Evolutionary conservation across 192 early-diverging fungal genomes (phyloP).

Genomic region (Linnemannia exigua): DNA sequence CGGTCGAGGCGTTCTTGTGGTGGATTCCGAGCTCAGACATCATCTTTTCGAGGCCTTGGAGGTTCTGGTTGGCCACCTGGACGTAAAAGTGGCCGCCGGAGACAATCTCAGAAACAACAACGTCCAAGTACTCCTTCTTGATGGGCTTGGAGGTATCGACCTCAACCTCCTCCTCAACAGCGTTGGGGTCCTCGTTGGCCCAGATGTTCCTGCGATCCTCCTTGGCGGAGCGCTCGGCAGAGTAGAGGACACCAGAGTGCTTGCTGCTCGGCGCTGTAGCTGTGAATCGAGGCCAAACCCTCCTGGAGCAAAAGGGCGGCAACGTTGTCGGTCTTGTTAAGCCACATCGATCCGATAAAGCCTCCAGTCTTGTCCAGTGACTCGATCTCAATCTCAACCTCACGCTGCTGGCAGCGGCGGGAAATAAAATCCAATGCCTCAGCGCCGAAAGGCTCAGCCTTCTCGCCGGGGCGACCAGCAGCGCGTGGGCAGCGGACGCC

Average conservation of each 20-base stretch:
- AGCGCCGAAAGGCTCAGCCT: slow-evolving; percentile 87
- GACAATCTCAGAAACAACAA: slow-evolving; percentile 78
- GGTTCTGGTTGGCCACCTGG: slow-evolving; percentile 71
- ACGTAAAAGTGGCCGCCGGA: slow-evolving; percentile 72
- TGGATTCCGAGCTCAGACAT: slow-evolving; percentile 85
- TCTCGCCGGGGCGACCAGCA: slow-evolving; percentile 75
- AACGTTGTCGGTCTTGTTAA: slow-evolving; percentile 75
- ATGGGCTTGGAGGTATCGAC: slow-evolving; percentile 57
- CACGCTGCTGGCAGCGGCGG: slow-evolving; percentile 84
- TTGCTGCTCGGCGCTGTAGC: slow-evolving; percentile 89
- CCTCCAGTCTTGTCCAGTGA: slow-evolving; percentile 91
- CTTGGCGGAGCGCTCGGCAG: slow-evolving; percentile 86
- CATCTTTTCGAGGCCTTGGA: slow-evolving; percentile 81
- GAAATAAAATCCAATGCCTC: slow-evolving; percentile 84
- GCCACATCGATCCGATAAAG: slow-evolving; percentile 92
- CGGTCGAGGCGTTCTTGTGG: slow-evolving; percentile 60
- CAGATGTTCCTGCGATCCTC: slow-evolving; percentile 67
- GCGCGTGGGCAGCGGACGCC: slow-evolving; percentile 90
- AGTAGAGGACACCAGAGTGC: slow-evolving; percentile 75
- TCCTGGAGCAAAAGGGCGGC: slow-evolving; percentile 80
- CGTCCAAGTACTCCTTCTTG: slow-evolving; percentile 82
- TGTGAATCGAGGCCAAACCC: slow-evolving; percentile 89
- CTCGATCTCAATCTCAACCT: slow-evolving; percentile 93
- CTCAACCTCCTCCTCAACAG: slow-evolving; percentile 64
- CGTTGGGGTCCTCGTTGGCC: slow-evolving; percentile 60